Percentiles rank a stretch among this genome's conserved stretches.
These are phyloP conservation scores for Moniliella sp. DNA, from an alignment of 1,284 basidiomycete genomes.

Conservation along the genomic window DNA sequence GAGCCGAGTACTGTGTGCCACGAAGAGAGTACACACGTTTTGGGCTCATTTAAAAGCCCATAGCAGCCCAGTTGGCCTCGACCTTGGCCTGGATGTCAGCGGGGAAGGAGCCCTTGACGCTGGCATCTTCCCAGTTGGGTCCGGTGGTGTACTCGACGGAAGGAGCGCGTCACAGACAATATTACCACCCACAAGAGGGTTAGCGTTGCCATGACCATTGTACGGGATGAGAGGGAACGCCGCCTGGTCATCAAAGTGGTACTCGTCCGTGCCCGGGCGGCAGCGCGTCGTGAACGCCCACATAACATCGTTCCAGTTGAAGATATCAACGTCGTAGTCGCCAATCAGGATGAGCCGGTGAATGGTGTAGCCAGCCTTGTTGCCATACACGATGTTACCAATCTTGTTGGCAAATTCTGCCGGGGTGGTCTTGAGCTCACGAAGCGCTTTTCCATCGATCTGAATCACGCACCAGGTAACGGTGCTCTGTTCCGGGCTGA, in stretches of 20 bases:
- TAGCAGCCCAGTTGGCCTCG: too few species aligned
- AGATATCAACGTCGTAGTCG: constrained; percentile 4
- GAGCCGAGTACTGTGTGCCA: too few species aligned
- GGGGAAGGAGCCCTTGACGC: too few species aligned
- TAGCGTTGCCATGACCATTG: too few species aligned
- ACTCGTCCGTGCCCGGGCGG: constrained; percentile 5
- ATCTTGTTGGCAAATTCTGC: constrained; percentile 4
- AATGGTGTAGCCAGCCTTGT: constrained; percentile 6
- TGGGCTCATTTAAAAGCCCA: too few species aligned
- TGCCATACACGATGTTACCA: constrained; percentile 4
- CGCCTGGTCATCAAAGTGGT: constrained; percentile 3
- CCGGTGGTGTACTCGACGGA: too few species aligned
- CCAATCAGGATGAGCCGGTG: constrained; percentile 5
- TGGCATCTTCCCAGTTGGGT: too few species aligned
- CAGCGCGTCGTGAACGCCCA: constrained; percentile 6
- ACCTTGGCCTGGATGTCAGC: too few species aligned
- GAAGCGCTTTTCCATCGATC: constrained; percentile 3
- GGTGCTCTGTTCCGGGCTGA: constrained; percentile 6
- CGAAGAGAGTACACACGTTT: too few species aligned
- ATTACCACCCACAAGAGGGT: too few species aligned
- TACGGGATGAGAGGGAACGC: constrained; percentile 6
- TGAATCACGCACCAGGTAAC: constrained; percentile 1
- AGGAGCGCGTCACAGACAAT: too few species aligned
- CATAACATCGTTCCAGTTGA: constrained; percentile 6
- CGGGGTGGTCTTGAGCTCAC: constrained; percentile 1